Conservation (phyloP, 1,139 yeast species). For the Candida sanyaensis region DNA sequence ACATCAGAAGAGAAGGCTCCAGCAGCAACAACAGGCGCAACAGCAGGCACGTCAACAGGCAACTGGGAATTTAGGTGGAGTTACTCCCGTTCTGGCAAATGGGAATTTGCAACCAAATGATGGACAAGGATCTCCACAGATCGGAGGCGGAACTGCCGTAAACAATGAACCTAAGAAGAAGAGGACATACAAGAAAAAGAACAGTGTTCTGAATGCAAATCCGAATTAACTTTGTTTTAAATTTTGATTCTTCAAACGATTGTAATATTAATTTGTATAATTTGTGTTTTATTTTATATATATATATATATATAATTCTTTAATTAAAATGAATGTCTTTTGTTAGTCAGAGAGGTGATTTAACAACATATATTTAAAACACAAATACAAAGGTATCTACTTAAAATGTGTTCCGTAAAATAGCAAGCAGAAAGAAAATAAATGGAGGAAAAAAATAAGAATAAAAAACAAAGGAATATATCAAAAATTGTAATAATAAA, state of each 20-base stretch:
- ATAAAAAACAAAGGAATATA: neutral
- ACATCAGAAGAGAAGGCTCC: slow-evolving; percentile 27
- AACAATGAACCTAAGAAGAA: slow-evolving; percentile 14
- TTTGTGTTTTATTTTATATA: neutral
- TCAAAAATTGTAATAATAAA: neutral
- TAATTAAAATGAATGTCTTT: no score
- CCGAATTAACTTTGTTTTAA: neutral
- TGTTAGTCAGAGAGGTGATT: neutral
- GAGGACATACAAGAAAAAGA: slow-evolving; percentile 14
- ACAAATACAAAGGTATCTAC: neutral
- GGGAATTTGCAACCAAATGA: slow-evolving; percentile 3
- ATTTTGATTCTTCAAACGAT: neutral
- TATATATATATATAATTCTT: neutral
- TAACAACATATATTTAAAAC: neutral
- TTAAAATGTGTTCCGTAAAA: neutral
- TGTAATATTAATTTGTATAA: slow-evolving; percentile 1
- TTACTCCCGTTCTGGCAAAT: neutral
- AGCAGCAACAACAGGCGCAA: slow-evolving; percentile 15
- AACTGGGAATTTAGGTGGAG: neutral
- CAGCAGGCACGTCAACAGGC: slow-evolving; percentile 12
- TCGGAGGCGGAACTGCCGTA: neutral
- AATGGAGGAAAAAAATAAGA: no score
- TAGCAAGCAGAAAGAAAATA: no score
- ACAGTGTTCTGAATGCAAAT: slow-evolving; percentile 1
- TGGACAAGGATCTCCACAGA: slow-evolving; percentile 9